These are phyloP conservation scores for Hordeum pubiflorum DNA, from an alignment of 202 grass and related monocot species.

Conservation along the genomic window DNA sequence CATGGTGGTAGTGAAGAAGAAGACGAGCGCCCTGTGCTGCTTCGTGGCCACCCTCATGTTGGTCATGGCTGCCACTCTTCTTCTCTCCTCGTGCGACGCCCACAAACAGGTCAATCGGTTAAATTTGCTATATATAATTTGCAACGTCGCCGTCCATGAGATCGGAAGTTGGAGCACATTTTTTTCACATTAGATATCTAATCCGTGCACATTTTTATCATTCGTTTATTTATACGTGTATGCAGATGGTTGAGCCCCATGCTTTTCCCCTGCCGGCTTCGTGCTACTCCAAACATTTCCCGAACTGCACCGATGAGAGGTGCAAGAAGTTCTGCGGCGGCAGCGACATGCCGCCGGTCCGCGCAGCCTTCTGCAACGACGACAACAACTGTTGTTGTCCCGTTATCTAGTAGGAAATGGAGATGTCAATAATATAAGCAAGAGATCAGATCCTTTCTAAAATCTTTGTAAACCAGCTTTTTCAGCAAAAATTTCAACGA, in stretches of 20 bases:
- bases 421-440: not conserved
- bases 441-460: too few relatives aligned
- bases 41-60: not conserved
- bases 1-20: not conserved
- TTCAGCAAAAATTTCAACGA: not conserved
- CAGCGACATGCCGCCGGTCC: not conserved
- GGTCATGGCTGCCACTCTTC: not conserved
- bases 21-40: not conserved
- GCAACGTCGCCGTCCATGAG: not conserved
- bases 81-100: not conserved
- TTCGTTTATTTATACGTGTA: too few relatives aligned
- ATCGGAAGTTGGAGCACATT: not conserved
- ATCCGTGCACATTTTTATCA: too few relatives aligned
- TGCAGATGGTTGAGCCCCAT: not conserved
- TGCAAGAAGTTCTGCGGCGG: not conserved
- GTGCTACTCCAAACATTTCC: not conserved
- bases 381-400: not conserved
- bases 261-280: not conserved
- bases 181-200: not conserved
- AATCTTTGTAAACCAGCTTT: not conserved
- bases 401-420: not conserved
- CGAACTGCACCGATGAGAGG: not conserved
- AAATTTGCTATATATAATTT: not conserved
- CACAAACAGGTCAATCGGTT: not conserved
- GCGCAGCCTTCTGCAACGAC: not conserved